Conservation (phyloP, 805 yeast species). For the Schwanniomyces vanrijiae region DNA sequence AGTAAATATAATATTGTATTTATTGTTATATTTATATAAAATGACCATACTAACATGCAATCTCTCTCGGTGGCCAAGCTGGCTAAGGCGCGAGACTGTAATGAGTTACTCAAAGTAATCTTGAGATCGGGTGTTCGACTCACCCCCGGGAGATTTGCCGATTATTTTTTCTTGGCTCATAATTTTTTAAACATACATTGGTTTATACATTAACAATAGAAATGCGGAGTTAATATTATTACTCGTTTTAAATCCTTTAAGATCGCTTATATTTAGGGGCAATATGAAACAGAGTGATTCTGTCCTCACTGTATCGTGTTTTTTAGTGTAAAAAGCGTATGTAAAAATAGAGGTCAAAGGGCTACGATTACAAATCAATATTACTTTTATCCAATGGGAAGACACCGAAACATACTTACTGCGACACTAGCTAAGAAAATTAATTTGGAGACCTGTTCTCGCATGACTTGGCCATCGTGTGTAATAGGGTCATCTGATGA, state of each 20-base stretch:
- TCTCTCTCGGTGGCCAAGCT: slow-evolving; percentile 45
- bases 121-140: slow-evolving; percentile 48
- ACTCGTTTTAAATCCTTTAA: too few species aligned
- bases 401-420: neutral
- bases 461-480: neutral
- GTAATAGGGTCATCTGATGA: neutral
- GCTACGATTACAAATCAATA: neutral
- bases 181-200: neutral
- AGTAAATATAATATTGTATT: too few species aligned
- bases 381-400: neutral
- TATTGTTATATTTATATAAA: too few species aligned
- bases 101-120: slow-evolving; percentile 32
- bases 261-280: too few species aligned
- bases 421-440: too few species aligned
- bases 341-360: too few species aligned
- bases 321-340: too few species aligned
- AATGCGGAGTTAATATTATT: neutral
- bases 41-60: too few species aligned
- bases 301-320: too few species aligned
- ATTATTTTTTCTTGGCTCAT: slow-evolving; percentile 11
- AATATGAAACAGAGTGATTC: too few species aligned
- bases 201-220: neutral
- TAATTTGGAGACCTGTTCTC: neutral
- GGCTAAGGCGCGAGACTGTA: slow-evolving; percentile 48
- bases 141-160: slow-evolving; percentile 40